Evolutionary conservation across 768 basidiomycete genomes (phyloP).

Genomic region (Candolleomyces eurysporus): DNA sequence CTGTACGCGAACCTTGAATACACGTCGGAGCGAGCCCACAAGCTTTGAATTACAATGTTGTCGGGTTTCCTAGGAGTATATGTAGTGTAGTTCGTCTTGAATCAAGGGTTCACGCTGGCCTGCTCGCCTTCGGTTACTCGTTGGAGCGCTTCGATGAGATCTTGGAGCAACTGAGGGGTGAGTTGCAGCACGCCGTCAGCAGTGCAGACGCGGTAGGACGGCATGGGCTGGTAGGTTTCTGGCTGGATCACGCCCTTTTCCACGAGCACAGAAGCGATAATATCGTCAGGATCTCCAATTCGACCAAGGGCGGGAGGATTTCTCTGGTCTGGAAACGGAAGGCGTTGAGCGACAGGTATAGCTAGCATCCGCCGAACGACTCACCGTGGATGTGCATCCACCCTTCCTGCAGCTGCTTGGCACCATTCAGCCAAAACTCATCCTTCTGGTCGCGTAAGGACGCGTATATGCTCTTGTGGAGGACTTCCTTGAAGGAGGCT

Average conservation of each 20-base stretch:
- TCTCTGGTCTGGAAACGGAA: conserved; percentile 53
- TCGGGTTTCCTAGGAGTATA: background rate
- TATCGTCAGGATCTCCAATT: conserved; percentile 83
- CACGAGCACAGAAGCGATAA: conserved; percentile 73
- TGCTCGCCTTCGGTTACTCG: background rate
- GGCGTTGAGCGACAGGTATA: background rate
- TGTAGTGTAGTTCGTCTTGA: too few species aligned
- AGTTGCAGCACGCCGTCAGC: conserved; percentile 63
- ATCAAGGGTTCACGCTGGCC: background rate
- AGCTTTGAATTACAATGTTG: background rate
- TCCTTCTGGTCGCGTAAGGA: conserved; percentile 59
- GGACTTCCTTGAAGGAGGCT: conserved; percentile 59
- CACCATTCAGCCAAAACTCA: conserved; percentile 62
- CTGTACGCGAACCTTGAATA: conserved; percentile 20
- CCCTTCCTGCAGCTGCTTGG: conserved; percentile 64
- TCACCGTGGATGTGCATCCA: conserved; percentile 84
- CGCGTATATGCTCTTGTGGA: conserved; percentile 59
- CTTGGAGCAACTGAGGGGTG: conserved; percentile 54
- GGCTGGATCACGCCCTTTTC: conserved; percentile 61
- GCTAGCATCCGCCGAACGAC: conserved; percentile 3
- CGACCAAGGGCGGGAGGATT: conserved; percentile 74
- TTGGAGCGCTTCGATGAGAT: background rate
- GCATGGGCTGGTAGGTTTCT: conserved; percentile 83
- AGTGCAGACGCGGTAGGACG: conserved; percentile 79
- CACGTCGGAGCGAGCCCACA: background rate